A percentile compares a stretch with the other conserved stretches of the same genome.
Conservation (phyloP, 192 early-diverging fungal species). For the Polychytrium aggregatum region DNA sequence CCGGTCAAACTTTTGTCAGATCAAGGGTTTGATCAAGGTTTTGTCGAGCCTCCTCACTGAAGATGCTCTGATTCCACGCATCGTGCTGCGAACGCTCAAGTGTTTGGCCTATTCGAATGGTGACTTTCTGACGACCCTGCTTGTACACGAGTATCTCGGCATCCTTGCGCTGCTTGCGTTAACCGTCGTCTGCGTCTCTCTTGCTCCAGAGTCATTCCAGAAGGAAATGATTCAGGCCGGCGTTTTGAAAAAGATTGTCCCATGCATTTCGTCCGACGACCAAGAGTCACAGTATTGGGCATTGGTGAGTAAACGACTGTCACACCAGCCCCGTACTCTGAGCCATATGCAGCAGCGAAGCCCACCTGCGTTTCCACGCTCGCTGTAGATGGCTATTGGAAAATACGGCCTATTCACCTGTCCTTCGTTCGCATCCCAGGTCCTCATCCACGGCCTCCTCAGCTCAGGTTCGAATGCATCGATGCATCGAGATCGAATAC, state of each 20-base stretch:
- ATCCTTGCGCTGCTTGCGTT: too few species aligned
- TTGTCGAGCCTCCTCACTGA: conserved; percentile 47
- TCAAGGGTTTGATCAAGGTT: conserved; percentile 48
- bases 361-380: too few species aligned
- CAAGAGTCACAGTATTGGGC: conserved; percentile 70
- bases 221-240: conserved; percentile 48
- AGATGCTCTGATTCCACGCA: conserved; percentile 54
- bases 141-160: too few species aligned
- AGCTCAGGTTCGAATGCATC: too few species aligned
- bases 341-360: too few species aligned
- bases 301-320: conserved; percentile 35
- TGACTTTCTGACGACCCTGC: conserved; percentile 9
- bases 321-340: too few species aligned
- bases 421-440: too few species aligned
- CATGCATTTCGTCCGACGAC: conserved; percentile 49
- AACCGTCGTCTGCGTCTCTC: conserved; percentile 3
- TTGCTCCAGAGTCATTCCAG: conserved; percentile 34
- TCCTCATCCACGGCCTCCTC: too few species aligned
- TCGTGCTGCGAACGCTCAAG: conserved; percentile 60
- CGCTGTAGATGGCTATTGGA: too few species aligned
- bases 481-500: too few species aligned
- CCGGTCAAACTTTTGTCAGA: conserved; percentile 40
- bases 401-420: too few species aligned
- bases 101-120: conserved; percentile 53
- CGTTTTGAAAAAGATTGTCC: conserved; percentile 48